Evolutionary conservation across 306 rosid genomes (phyloP).

Genomic region (Cicer bijugum): DNA sequence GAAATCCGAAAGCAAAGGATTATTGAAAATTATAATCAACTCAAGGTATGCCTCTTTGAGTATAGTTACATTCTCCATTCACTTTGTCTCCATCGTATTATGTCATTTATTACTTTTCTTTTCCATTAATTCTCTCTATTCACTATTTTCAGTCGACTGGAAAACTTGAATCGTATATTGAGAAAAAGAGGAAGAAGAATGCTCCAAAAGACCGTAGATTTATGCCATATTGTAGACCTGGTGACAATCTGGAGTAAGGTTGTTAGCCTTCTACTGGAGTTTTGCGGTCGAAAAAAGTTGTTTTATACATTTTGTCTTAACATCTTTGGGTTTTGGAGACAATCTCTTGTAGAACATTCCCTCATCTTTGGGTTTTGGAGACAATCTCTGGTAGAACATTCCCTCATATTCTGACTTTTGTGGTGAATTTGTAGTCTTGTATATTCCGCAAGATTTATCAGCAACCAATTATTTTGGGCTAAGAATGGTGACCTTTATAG

Average conservation of each 20-base stretch:
- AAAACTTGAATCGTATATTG: constrained; percentile 70
- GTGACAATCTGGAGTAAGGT: constrained; percentile 42
- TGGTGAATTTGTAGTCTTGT: not conserved
- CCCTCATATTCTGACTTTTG: not conserved
- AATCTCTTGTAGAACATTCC: not conserved
- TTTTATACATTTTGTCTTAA: not conserved
- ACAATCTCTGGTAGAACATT: too few relatives aligned
- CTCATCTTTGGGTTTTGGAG: too few relatives aligned
- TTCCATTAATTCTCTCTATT: constrained; percentile 14
- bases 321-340: not conserved
- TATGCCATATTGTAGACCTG: constrained; percentile 77
- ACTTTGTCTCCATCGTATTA: not conserved
- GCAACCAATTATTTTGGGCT: not conserved
- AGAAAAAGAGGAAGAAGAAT: constrained; percentile 81
- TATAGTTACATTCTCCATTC: not conserved
- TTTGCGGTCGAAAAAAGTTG: not conserved
- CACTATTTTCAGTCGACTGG: constrained; percentile 63
- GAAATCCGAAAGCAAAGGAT: constrained; percentile 73
- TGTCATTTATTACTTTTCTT: constrained; percentile 4
- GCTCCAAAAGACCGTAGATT: constrained; percentile 77
- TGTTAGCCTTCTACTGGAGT: constrained; percentile 7
- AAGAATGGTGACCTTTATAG: not conserved
- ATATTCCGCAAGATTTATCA: constrained; percentile 4
- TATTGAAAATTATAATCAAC: constrained; percentile 64
- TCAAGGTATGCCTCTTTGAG: constrained; percentile 60